Base-by-base conservation (phyloP, 2,329 filamentous ascomycete species). In the Cryphonectria parasitica region DNA sequence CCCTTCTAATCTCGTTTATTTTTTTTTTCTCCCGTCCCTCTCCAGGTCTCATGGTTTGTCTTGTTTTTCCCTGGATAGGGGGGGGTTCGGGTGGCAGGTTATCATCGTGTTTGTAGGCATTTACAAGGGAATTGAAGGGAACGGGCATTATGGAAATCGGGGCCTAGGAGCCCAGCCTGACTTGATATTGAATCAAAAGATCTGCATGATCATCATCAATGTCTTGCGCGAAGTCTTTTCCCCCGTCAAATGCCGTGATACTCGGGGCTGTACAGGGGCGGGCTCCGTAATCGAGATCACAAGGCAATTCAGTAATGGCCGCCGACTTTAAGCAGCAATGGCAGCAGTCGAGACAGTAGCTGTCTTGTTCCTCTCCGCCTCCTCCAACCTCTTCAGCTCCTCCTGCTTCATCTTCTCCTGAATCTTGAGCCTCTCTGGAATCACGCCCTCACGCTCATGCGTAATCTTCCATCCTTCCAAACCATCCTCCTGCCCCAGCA, bases 381-480 rank as follows among this genome's bases (percentile, higher is more conserved):
- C 36, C 66, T 77, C 77, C 68, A 87, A 71, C 73, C 87, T 81
- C 77, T 82, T 82, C 69, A 84, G 74, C 75, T 88, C 86, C 73
- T 83, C 81, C 73, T 75, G 76, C 80, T 82, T 86, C 86, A 87
- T 86, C 75, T 78, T 79, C 75, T 83, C 80, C 77, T 86, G 83
- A 8, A 83, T 78, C 66, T 80, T 79, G 22, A 88, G 73, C 43
- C 86, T 79, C 73, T 84, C 82, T 0, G 85, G 88, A 2, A 89
- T 79, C 19, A 89, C 78, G 2, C 68, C 66, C 77, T 89, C 85
- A 71, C 87, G 82, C 39, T 83, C 79, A 11, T 74, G 81, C 15
- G 82, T 81, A 62, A 87, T 86, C 78, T 80, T 82, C 87, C 88
- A 90, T 0, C 82, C 86, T 19, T 78, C 77, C 64, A 89, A 75